Conservation (phyloP, 352 stramenopile genomes). For the Globisporangium sylvaticum region DNA sequence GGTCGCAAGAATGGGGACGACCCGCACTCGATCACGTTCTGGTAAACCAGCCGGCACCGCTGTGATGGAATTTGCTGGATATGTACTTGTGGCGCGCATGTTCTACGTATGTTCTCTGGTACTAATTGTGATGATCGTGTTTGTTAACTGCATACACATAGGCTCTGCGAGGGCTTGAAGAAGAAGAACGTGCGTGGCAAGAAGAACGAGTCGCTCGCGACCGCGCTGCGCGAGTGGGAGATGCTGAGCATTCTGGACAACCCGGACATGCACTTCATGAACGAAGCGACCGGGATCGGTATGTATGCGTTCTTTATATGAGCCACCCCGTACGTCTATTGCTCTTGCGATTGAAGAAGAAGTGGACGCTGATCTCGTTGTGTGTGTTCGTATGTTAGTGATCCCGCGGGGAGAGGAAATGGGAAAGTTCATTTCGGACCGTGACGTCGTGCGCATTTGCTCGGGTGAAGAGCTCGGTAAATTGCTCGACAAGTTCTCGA, state of each 20-base stretch:
- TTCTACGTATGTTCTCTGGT: too few relatives aligned
- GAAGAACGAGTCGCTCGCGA: constrained; percentile 43
- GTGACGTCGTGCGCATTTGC: constrained; percentile 74
- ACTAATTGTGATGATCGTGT: not conserved
- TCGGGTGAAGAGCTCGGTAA: constrained; percentile 48
- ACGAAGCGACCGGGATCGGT: constrained; percentile 67
- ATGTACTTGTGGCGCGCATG: too few relatives aligned
- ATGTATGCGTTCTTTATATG: not conserved
- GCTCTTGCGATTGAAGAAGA: not conserved
- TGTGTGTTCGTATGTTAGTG: constrained; percentile 18
- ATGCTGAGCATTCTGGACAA: constrained; percentile 35
- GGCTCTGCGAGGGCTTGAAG: constrained; percentile 68
- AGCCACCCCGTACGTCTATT: not conserved
- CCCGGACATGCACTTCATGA: constrained; percentile 57
- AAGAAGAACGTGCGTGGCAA: constrained; percentile 53
- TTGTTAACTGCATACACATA: constrained; percentile 12
- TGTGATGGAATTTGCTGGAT: not conserved
- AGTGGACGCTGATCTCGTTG: not conserved
- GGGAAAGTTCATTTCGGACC: constrained; percentile 57
- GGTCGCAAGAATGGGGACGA: constrained; percentile 45
- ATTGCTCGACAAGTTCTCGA: constrained; percentile 65
- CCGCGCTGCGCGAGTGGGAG: constrained; percentile 43
- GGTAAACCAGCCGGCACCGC: constrained; percentile 31
- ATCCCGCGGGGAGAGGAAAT: constrained; percentile 53
- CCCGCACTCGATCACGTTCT: constrained; percentile 47